phyloP scores from a whole-genome alignment of 768 basidiomycete species.

The Mrakia gelida region DNA sequence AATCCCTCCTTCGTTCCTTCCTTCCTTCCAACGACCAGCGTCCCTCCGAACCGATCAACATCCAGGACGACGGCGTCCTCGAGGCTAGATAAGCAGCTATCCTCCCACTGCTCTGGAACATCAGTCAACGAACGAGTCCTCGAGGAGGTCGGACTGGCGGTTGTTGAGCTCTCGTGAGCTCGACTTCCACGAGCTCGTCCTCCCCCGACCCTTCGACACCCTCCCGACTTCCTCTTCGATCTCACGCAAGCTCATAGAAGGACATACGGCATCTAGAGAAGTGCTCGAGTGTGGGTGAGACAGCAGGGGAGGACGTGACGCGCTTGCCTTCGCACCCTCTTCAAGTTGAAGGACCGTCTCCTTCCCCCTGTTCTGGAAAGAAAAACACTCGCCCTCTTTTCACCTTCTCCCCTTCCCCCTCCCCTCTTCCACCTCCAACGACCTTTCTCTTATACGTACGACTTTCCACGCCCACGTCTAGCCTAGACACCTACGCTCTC shows the following conservation, averaged over 20 bases:
- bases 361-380: not conserved
- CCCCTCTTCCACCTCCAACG: not conserved
- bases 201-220: not conserved
- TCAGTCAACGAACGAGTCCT: too few species aligned
- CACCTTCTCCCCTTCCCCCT: too few species aligned
- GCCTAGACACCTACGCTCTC: constrained; percentile 6
- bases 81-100: too few species aligned
- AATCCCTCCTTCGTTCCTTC: not conserved
- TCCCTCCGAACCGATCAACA: not conserved
- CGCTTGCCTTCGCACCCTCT: not conserved
- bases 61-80: not conserved
- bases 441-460: not conserved
- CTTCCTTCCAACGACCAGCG: not conserved
- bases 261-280: too few species aligned
- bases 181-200: not conserved
- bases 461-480: not conserved
- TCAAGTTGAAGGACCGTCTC: not conserved
- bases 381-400: not conserved
- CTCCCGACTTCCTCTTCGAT: not conserved
- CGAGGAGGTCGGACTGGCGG: not conserved
- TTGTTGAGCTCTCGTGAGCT: not conserved
- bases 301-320: not conserved
- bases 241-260: too few species aligned
- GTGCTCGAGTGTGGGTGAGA: too few species aligned
- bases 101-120: too few species aligned